Conservation (phyloP, 2,329 filamentous ascomycete species). For the Hypoxylon sp. region DNA sequence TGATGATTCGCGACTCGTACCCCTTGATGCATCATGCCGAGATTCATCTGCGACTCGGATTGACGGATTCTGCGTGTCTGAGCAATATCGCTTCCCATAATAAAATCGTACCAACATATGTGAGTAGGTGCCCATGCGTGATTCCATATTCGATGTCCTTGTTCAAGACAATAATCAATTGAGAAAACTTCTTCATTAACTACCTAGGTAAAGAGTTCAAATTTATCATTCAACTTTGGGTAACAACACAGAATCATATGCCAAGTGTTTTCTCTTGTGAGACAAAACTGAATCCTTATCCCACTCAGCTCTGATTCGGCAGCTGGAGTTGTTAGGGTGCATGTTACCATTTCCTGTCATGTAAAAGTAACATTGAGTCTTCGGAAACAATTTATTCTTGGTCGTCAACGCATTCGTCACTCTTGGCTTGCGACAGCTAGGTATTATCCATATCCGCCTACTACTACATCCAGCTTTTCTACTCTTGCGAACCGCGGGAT, state of each 20-base stretch:
- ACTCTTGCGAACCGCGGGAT: background rate
- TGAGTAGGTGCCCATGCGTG: background rate
- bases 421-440: background rate
- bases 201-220: background rate
- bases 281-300: constrained; percentile 22
- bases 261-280: constrained; percentile 20
- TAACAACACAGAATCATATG: constrained; percentile 24
- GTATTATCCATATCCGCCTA: background rate
- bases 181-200: background rate
- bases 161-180: background rate
- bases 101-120: background rate
- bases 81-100: background rate
- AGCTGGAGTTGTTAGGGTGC: constrained; percentile 10
- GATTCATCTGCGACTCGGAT: background rate
- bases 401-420: background rate
- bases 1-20: background rate
- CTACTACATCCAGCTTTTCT: background rate
- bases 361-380: background rate
- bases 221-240: background rate
- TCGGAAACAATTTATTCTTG: background rate
- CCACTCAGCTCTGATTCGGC: constrained; percentile 15
- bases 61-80: background rate
- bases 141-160: background rate
- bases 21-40: background rate
- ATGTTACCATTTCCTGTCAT: background rate